Evolutionary conservation across 2,329 filamentous ascomycete species (phyloP).

Genomic region (Scedosporium apiospermum): DNA sequence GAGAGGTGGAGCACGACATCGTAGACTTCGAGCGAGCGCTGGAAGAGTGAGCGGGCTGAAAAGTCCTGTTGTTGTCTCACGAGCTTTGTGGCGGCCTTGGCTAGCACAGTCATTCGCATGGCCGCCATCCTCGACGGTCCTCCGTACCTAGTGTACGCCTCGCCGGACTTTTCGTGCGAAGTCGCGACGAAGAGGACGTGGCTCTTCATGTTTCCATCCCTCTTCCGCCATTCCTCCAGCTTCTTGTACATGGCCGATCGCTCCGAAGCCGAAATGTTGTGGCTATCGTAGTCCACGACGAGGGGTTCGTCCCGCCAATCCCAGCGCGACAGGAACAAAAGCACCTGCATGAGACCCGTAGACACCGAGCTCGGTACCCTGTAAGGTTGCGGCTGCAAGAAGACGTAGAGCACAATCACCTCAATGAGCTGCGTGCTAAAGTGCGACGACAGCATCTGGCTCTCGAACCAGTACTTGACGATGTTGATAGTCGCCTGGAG

Average conservation of each 20-base stretch:
- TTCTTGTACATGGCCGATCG: constrained; percentile 56
- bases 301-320: constrained; percentile 83
- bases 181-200: constrained; percentile 75
- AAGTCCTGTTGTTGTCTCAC: constrained; percentile 44
- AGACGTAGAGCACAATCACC: constrained; percentile 67
- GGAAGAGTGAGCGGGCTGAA: constrained; percentile 56
- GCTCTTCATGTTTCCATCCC: constrained; percentile 82
- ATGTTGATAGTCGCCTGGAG: constrained; percentile 77
- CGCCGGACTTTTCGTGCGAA: constrained; percentile 66
- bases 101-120: constrained; percentile 70
- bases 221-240: constrained; percentile 75
- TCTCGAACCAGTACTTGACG: constrained; percentile 80
- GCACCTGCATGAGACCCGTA: constrained; percentile 71
- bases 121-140: constrained; percentile 72
- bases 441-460: constrained; percentile 70
- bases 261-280: constrained; percentile 37
- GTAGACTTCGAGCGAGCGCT: constrained; percentile 65
- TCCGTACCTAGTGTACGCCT: constrained; percentile 62
- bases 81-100: constrained; percentile 62
- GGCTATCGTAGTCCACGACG: constrained; percentile 57
- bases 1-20: constrained; percentile 75
- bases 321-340: constrained; percentile 76
- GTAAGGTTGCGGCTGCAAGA: constrained; percentile 78
- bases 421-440: constrained; percentile 76
- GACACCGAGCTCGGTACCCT: constrained; percentile 63